Base-by-base conservation (phyloP, 768 basidiomycete species). In the Russula compacta region DNA sequence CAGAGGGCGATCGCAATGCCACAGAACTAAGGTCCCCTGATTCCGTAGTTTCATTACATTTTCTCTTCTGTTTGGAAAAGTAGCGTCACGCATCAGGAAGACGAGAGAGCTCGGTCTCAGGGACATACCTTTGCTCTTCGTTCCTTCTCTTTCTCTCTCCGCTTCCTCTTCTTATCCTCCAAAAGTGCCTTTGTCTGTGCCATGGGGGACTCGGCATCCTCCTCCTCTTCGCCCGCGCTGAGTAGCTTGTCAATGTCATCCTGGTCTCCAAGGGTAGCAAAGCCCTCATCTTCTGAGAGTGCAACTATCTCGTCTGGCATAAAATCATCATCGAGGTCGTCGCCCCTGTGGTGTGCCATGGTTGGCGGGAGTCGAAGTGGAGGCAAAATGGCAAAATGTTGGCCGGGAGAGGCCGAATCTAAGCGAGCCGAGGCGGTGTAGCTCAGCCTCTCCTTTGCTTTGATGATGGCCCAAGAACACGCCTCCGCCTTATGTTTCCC, bases 301-400 rank as follows among this genome's bases (percentile, higher is more conserved):
- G 83, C 84, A 0, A 88, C 80, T 14, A 81, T 75, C 47, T 86
- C 85, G 63, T 93, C 85, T 36, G 79, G 79, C 53, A 87, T 76
- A 69, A 87, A 91, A 65, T 92, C 87, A 71, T 93, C 92, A 51
- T 88, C 89, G 19, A 94, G 78, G 76, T 90, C 90, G 76, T 94
- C 89, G 46, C 86, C 85, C 63, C 77, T 68, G 57, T 71, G 77
- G 72, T 75, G 72, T 48, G 60, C 67, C 68, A 69, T 72, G 66
- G 71, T 69, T 55, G 60, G 53, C 36, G 19, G 49, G 43, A 53
- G 21, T 7, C 19, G 29, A 56, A 51, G 36, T 50, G 36, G 48
- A 1, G 58, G 57, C 50, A 43, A 38, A 32, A 36, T 49, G 46
- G 52, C 24, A 29, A 53, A 48, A 53, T n/a, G 46, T 38, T 21